Evolutionary conservation across 2,329 filamentous ascomycete genomes (phyloP), one percentile per base, ranked within the genome.

Genomic region (Alternaria postmessia): DNA sequence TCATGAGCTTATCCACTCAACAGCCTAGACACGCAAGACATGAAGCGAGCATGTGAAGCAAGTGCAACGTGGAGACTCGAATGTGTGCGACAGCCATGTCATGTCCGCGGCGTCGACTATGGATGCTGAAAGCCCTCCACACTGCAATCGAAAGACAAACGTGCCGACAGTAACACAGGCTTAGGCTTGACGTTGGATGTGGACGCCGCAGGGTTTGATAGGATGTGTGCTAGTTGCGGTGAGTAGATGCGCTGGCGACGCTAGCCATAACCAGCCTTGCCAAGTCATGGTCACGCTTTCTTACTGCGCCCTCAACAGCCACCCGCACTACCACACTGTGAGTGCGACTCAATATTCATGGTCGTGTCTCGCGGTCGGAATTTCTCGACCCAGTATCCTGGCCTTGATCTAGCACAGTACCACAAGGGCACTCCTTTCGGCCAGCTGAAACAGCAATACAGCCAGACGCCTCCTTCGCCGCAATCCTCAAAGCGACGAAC

Each of bases 51-150:
- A 46, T 51, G 52, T 56, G 32, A 66, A 41, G 66, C 64, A 60
- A 64, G 73, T 77, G 75, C 75, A 70, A 78, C 75, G 75, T 77
- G 75, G 75, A 76, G 71, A 73, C 75, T 76, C 72, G 72, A 76
- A 61, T 70, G 69, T 60, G 73, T 73, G 63, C 73, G 67, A 72
- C 72, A 61, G 63, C 67, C 73, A 68, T 75, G 75, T 74, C 74
- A 75, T 70, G 71, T 67, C 70, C 49, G 59, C 57, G 58, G 61
- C 65, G 64, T 62, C 53, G 49, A 20, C 57, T 65, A 67, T 63
- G 43, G n/a, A 53, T 63, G 59, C 47, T 60, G 57, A 60, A 58
- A 51, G 51, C 59, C 63, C 51, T 67, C 54, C 58, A 66, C 49
- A 64, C 54, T 63, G 54, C 64, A 62, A 66, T 64, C 67, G 62